Conservation (phyloP, 768 basidiomycete species). For the Trametes punicea region DNA sequence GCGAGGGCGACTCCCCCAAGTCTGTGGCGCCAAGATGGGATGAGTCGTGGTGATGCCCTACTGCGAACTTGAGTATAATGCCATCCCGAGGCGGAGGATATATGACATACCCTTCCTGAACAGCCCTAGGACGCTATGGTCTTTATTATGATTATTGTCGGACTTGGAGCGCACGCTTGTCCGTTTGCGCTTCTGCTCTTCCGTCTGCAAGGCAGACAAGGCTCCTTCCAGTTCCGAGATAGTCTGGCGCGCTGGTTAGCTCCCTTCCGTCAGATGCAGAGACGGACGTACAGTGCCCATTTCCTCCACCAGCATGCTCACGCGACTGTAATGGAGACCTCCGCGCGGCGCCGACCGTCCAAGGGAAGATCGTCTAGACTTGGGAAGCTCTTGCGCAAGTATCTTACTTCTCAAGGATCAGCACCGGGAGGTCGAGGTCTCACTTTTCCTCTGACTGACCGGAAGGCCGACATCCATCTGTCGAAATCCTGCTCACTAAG, state of each 20-base stretch:
- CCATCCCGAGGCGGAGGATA: neutral
- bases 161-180: conserved; percentile 34
- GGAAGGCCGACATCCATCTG: conserved; percentile 70
- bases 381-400: conserved; percentile 45
- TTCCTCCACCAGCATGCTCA: conserved; percentile 56
- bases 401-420: conserved; percentile 48
- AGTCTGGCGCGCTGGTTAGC: conserved; percentile 37
- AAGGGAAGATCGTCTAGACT: conserved; percentile 33
- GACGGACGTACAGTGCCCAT: conserved; percentile 54
- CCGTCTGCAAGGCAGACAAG: conserved; percentile 41
- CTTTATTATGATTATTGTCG: conserved; percentile 33
- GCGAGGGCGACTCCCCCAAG: conserved; percentile 17
- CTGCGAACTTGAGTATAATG: no score
- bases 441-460: conserved; percentile 47
- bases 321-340: conserved; percentile 45
- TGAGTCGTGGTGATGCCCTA: conserved; percentile 14
- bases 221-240: conserved; percentile 58
- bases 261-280: neutral
- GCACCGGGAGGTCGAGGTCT: no score
- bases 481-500: conserved; percentile 68
- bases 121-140: conserved; percentile 47
- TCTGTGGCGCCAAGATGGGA: conserved; percentile 15
- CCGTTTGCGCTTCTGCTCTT: conserved; percentile 36
- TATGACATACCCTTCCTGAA: conserved; percentile 44
- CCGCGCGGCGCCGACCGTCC: conserved; percentile 38